phyloP scores from a whole-genome alignment of 1,284 basidiomycete species.

The Ceraceosorus bombacis region DNA sequence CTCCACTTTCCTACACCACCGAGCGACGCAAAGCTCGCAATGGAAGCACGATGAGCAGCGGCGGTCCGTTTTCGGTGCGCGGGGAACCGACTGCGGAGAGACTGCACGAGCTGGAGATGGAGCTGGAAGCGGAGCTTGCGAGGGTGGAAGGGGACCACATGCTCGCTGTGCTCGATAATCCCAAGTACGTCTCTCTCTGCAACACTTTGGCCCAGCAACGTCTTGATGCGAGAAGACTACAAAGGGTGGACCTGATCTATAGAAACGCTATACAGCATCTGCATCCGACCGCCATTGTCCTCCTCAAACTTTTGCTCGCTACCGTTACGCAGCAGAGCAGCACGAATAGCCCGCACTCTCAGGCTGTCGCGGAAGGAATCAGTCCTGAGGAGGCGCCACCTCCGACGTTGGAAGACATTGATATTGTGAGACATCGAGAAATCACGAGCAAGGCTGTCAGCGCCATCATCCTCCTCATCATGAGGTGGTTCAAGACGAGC shows the following conservation, averaged over 20 bases:
- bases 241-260: constrained; percentile 41
- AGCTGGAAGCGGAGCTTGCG: constrained; percentile 27
- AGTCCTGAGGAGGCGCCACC: constrained; percentile 55
- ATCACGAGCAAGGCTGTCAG: constrained; percentile 96
- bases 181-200: constrained; percentile 22
- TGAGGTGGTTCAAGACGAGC: constrained; percentile 94
- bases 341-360: constrained; percentile 39
- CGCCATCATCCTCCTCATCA: constrained; percentile 75
- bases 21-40: constrained; percentile 11
- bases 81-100: constrained; percentile 39
- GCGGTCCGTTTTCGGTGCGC: constrained; percentile 11
- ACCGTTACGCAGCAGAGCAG: constrained; percentile 41
- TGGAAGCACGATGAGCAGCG: constrained; percentile 2
- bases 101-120: constrained; percentile 34
- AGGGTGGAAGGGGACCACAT: constrained; percentile 33
- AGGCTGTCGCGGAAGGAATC: constrained; percentile 40
- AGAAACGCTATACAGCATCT: constrained; percentile 35
- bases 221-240: constrained; percentile 35
- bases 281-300: constrained; percentile 44
- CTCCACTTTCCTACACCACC: constrained; percentile 4
- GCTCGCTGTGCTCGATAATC: constrained; percentile 39
- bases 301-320: constrained; percentile 45
- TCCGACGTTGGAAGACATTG: constrained; percentile 83
- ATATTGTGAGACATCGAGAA: constrained; percentile 89
- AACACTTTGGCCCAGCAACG: constrained; percentile 30